Evolutionary conservation across 352 stramenopile genomes (phyloP).

Genomic region (Pythium dissimile): DNA sequence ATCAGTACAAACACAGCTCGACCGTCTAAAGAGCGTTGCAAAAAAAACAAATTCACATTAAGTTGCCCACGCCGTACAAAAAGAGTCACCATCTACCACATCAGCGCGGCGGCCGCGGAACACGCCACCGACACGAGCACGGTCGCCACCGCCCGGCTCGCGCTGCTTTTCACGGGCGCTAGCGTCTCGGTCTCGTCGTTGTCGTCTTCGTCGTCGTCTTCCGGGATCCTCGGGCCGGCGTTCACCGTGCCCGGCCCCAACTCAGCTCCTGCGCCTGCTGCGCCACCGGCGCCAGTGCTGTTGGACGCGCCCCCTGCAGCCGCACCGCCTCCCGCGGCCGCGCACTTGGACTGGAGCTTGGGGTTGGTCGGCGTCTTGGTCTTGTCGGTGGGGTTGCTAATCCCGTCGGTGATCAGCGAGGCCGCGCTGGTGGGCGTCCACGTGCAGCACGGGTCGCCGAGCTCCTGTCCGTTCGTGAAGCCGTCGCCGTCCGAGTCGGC

Average conservation of each 20-base stretch:
- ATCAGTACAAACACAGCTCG: no score
- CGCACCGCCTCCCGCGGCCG: conserved; percentile 1
- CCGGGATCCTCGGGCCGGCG: conserved; percentile 25
- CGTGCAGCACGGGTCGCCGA: conserved; percentile 78
- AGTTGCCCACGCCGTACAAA: not conserved
- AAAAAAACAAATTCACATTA: conserved; percentile 3
- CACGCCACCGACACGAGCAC: conserved; percentile 5
- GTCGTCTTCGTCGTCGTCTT: conserved; percentile 58
- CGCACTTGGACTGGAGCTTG: conserved; percentile 48
- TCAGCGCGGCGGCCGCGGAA: conserved; percentile 3
- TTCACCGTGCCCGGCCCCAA: conserved; percentile 21
- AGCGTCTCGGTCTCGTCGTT: conserved; percentile 49
- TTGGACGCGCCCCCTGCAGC: not conserved
- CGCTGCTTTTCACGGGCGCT: conserved; percentile 20
- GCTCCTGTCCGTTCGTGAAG: conserved; percentile 80
- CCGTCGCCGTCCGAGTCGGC: conserved; percentile 76
- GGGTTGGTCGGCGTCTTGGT: conserved; percentile 48
- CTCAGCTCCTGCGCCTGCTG: not conserved
- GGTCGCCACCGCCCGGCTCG: conserved; percentile 3
- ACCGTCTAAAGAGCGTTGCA: no score
- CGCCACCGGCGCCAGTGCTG: not conserved
- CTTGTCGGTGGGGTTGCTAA: conserved; percentile 58
- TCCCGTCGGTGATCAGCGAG: conserved; percentile 47
- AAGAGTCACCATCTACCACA: conserved; percentile 16
- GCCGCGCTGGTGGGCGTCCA: conserved; percentile 39